Percentiles rank a stretch among this genome's conserved stretches.
Conservation (phyloP, 2,329 filamentous ascomycete species). For the Aureobasidium sp. region DNA sequence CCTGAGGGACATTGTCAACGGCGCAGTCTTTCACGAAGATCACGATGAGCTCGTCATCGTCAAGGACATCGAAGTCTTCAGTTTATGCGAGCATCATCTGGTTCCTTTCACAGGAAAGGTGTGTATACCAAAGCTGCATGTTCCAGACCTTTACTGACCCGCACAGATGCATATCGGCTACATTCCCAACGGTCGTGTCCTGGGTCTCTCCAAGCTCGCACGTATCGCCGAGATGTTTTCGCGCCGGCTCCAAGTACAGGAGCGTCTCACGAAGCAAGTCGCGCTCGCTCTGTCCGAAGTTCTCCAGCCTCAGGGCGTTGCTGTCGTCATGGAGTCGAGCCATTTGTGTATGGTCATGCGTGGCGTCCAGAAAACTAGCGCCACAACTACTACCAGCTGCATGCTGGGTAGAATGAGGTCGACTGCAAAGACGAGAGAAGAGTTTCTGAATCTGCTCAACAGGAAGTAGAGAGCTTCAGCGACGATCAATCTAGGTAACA, state of each 20-base stretch:
- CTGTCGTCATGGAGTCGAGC: conserved; percentile 93
- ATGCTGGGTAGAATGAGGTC: conserved; percentile 94
- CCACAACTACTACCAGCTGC: conserved; percentile 88
- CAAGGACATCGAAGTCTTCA: conserved; percentile 93
- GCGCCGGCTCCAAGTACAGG: conserved; percentile 88
- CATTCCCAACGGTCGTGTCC: conserved; percentile 83
- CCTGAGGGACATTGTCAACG: conserved; percentile 82
- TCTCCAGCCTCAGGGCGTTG: conserved; percentile 86
- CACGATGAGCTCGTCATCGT: conserved; percentile 97
- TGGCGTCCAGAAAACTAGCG: conserved; percentile 86
- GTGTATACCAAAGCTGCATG: conserved; percentile 20
- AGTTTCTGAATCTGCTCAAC: conserved; percentile 71
- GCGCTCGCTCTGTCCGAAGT: conserved; percentile 90
- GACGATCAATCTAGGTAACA: background rate
- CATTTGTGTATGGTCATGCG: conserved; percentile 99
- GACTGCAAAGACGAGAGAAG: conserved; percentile 87
- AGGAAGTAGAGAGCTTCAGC: conserved; percentile 19
- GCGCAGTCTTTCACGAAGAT: conserved; percentile 90
- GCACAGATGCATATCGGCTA: conserved; percentile 95
- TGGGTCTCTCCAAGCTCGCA: conserved; percentile 91
- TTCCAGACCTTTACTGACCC: conserved; percentile 16
- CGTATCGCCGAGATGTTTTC: conserved; percentile 97
- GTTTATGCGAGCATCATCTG: conserved; percentile 92
- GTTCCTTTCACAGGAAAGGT: conserved; percentile 96
- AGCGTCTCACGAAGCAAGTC: conserved; percentile 91